These are phyloP conservation scores for Leishmania aethiopica DNA, from an alignment of 208 protist genomes.

Conservation along the genomic window DNA sequence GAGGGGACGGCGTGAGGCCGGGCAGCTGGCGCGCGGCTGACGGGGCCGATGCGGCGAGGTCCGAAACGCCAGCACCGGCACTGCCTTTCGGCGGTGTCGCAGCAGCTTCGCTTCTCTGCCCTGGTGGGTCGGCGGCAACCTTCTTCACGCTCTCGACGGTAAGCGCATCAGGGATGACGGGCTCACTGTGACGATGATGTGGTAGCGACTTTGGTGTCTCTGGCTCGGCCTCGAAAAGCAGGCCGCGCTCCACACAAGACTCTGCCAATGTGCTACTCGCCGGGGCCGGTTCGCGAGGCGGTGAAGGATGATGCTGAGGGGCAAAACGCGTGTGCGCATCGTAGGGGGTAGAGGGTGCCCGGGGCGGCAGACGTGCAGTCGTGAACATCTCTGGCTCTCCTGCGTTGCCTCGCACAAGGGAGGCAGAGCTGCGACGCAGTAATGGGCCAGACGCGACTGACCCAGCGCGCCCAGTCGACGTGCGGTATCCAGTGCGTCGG, in stretches of 20 bases:
- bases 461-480: not conserved
- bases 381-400: not conserved
- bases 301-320: not conserved
- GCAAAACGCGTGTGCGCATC: not conserved
- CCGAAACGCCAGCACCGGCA: not conserved
- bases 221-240: constrained; percentile 19
- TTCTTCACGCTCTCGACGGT: not conserved
- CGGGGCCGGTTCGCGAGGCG: not conserved
- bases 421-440: too few relatives aligned
- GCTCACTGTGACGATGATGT: too few relatives aligned
- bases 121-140: not conserved
- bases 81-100: not conserved
- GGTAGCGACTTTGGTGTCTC: not conserved
- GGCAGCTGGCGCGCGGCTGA: not conserved
- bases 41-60: not conserved
- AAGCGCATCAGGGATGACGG: not conserved
- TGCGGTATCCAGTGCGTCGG: not conserved
- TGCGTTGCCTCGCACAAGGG: not conserved
- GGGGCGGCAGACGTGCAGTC: not conserved
- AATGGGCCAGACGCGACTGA: not conserved
- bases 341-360: not conserved
- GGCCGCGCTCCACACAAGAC: constrained; percentile 10
- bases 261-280: not conserved
- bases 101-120: too few relatives aligned
- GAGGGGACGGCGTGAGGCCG: not conserved